Evolutionary conservation across 495 filamentous ascomycete species (phyloP), one percentile per base, ranked within the genome.

Genomic region (Chaetomium fimeti): DNA sequence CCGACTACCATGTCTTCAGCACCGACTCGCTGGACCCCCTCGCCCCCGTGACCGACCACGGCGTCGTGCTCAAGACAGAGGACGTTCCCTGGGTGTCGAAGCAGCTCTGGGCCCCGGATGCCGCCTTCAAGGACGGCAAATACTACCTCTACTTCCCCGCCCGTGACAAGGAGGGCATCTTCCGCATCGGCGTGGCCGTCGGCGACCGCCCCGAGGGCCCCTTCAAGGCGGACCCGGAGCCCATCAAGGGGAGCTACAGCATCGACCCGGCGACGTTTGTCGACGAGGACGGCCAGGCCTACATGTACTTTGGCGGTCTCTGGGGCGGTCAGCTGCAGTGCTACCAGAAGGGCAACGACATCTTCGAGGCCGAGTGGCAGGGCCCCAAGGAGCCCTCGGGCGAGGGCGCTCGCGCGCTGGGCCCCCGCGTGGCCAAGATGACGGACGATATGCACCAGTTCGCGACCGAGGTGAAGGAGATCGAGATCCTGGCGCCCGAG

Each of bases 311-410:
- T 72, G 86, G 86, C 58, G 86, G 86, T 4, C 77, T 88, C 24
- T 92, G 89, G 88, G 88, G 89, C 63, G 89, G 88, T 2, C 88
- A 91, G 73, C 76, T 91, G 64, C 79, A 82, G 71, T 82, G 79
- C 71, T 82, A 80, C 72, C 78, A 80, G 61, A 28, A 49, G 20
- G 78, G 78, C 53, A 69, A 77, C 72, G 62, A 74, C 63, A 25
- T 74, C 42, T 90, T 84, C 69, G 83, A 87, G 63, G 71, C 67
- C 5, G 57, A 59, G 13, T 80, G 76, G 78, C 68, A 69, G 1
- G 83, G 83, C 0, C 76, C 82, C 0, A 77, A 84, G 73, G 87
- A 89, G 63, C 85, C 86, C 0, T 68, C 73, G 0, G 86, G 85
- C 7, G 68, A 69, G 3, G 78, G 73, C 12, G 81, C 76, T 0